Evolutionary conservation across 345 rosid species (phyloP).

Genomic region (Citrus sinensis): DVS_A1.0 CM039163.1:15389001-15389500

Average conservation of each 20-base stretch:
- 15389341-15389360: constrained; percentile 47
- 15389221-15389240: not conserved
- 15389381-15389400: not conserved
- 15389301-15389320: constrained; percentile 92
- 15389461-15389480: not conserved
- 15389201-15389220: not conserved
- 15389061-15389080: no score
- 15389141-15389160: no score
- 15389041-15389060: not conserved
- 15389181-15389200: not conserved
- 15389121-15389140: no score
- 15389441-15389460: not conserved
- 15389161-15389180: no score
- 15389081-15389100: no score
- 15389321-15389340: constrained; percentile 66
- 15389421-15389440: not conserved
- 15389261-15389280: constrained; percentile 38
- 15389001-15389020: no score
- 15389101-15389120: no score
- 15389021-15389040: no score
- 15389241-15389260: not conserved
- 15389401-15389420: not conserved
- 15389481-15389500: not conserved
- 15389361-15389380: constrained; percentile 48
- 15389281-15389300: constrained; percentile 99